These are phyloP conservation scores for Pseudogymnoascus pannorum DNA, from an alignment of 2,329 filamentous ascomycete genomes.

Conservation along the genomic window DNA sequence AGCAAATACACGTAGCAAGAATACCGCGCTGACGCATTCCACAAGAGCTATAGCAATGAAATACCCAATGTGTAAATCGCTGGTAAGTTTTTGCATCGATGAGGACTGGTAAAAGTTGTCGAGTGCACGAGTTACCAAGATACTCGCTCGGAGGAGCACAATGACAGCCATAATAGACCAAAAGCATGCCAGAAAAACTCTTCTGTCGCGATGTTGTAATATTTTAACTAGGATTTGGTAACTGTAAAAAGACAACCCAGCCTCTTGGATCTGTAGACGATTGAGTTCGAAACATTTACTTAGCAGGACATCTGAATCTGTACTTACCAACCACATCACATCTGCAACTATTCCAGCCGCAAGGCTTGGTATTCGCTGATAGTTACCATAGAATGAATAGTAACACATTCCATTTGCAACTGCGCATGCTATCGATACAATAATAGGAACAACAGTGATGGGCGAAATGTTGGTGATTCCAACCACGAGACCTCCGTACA, in stretches of 20 bases:
- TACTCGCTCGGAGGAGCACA: conserved; percentile 38
- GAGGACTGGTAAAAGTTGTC: background rate
- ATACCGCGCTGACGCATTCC: conserved; percentile 35
- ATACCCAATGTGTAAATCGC: conserved; percentile 34
- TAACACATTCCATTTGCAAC: conserved; percentile 38
- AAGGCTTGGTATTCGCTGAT: conserved; percentile 23
- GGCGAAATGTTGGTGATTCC: conserved; percentile 35
- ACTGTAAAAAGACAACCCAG: conserved; percentile 40
- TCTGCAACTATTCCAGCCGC: conserved; percentile 35
- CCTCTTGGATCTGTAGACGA: conserved; percentile 35
- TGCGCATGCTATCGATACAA: conserved; percentile 33
- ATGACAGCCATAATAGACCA: conserved; percentile 51
- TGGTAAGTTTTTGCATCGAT: background rate
- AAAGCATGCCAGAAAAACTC: conserved; percentile 45
- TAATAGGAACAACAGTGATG: conserved; percentile 34
- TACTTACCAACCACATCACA: conserved; percentile 34
- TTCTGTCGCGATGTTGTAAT: conserved; percentile 36
- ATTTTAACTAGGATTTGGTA: conserved; percentile 46
- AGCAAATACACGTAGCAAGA: conserved; percentile 34
- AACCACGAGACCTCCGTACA: conserved; percentile 34
- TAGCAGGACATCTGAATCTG: background rate
- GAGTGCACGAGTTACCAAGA: conserved; percentile 28
- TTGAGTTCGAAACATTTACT: background rate
- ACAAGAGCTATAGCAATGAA: conserved; percentile 36
- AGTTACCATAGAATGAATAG: conserved; percentile 34